phyloP scores from a whole-genome alignment of 345 rosid genomes.

The Populus nigra region DNA sequence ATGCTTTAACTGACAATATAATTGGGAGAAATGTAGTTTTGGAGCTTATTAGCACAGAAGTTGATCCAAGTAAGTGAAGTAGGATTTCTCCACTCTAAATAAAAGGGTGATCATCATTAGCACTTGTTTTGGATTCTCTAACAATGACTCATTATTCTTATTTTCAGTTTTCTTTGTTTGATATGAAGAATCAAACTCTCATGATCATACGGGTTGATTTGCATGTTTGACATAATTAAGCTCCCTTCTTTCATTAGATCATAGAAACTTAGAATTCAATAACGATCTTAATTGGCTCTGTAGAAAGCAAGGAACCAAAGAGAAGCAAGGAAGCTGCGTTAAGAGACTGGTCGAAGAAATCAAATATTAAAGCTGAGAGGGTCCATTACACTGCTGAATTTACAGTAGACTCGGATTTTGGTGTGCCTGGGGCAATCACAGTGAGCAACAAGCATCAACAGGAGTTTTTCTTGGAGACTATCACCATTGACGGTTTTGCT shows the following conservation, averaged over 20 bases:
- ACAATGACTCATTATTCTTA: not conserved
- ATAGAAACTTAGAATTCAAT: not conserved
- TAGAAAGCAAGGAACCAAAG: slow-evolving; percentile 78
- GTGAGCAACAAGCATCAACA: slow-evolving; percentile 82
- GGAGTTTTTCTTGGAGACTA: slow-evolving; percentile 84
- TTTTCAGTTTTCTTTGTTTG: not conserved
- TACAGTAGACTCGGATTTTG: slow-evolving; percentile 63
- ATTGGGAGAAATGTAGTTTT: slow-evolving; percentile 78
- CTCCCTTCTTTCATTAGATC: not conserved
- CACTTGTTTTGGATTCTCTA: not conserved
- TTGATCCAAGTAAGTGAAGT: slow-evolving; percentile 75
- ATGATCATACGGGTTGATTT: too few species aligned
- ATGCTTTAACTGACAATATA: slow-evolving; percentile 60
- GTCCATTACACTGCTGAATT: slow-evolving; percentile 90
- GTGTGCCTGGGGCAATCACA: slow-evolving; percentile 83
- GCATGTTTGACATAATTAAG: not conserved
- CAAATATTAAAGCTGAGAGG: slow-evolving; percentile 66
- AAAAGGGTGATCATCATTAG: not conserved
- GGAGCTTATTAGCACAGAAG: slow-evolving; percentile 74
- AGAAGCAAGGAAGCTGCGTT: slow-evolving; percentile 71
- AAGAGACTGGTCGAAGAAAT: slow-evolving; percentile 82
- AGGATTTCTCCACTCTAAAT: not conserved
- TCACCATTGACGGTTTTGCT: slow-evolving; percentile 84
- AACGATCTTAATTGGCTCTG: not conserved
- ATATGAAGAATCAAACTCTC: not conserved